Base-by-base conservation (phyloP, 208 protist genomes). In the Leishmania guyanensis region DNA sequence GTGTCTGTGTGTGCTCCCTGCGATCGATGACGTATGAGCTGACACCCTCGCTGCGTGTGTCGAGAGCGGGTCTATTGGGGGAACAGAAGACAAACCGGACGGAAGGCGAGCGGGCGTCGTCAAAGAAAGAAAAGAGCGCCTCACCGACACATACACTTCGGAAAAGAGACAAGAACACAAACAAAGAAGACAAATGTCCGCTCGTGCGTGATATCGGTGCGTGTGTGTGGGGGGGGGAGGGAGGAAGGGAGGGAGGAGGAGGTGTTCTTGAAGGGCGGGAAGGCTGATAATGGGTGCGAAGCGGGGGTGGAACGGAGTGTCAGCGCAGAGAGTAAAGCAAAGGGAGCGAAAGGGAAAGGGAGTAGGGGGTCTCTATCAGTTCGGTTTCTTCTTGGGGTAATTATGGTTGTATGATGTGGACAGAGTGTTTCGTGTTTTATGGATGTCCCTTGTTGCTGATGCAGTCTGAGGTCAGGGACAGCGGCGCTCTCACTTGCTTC, bases 401-500 rank as follows among this genome's bases (percentile, higher is more conserved):
- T 54, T 54, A 73, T 54, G 8, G 8, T 5, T 73, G 39, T 73
- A 73, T 73, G 69, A 29, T 48, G 69, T 33, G 69, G 48, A 46
- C 33, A 16, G 39, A 73, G 20, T 29, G 69, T 73, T 73, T 73
- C 69, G 33, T 68, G 26, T 39, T 68, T 73, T 73, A 73, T 73
- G 39, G 20, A 46, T 48, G 33, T 73, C 39, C 53, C 69, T 51
- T 46, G 69, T 73, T 46, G 46, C 69, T 53, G 39, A 29, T 53
- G 69, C 22, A 0, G 43, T 73, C 69, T 48, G 69, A 51, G 26
- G 48, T 33, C 69, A 16, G 69, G 39, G 39, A 26, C 69, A 54
- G 69, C 46, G 46, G 69, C 46, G 69, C 69, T 29, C n/a, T 4
- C 46, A 29, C 26, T 53, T 33, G 20, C 68, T 17, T 73, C 66